phyloP scores from a whole-genome alignment of 208 protist genomes.

The Trypanosoma avium region DNA sequence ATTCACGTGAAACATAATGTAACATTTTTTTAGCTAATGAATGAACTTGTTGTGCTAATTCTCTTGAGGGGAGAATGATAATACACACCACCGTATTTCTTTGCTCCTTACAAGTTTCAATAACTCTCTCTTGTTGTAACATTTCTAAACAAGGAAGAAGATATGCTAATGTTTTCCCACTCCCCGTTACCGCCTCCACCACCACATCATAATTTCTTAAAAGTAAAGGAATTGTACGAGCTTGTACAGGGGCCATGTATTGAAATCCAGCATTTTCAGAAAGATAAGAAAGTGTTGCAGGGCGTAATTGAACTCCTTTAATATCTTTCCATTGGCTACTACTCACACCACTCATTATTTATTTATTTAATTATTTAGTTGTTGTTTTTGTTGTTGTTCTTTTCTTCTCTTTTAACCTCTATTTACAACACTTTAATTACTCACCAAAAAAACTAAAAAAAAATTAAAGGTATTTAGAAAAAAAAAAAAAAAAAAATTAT shows the following conservation, averaged over 20 bases:
- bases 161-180: constrained; percentile 95
- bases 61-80: constrained; percentile 91
- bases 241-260: constrained; percentile 93
- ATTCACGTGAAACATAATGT: constrained; percentile 55
- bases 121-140: constrained; percentile 58
- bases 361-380: too few species aligned
- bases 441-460: too few species aligned
- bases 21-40: constrained; percentile 74
- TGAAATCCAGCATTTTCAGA: constrained; percentile 67
- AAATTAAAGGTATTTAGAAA: too few species aligned
- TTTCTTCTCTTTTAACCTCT: too few species aligned
- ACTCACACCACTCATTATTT: constrained; percentile 30
- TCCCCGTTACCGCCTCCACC: constrained; percentile 93
- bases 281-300: constrained; percentile 65
- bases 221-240: constrained; percentile 87
- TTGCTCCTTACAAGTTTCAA: constrained; percentile 46
- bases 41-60: constrained; percentile 95
- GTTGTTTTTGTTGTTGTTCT: too few species aligned
- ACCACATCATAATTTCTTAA: constrained; percentile 91
- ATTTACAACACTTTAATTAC: too few species aligned
- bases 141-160: constrained; percentile 90
- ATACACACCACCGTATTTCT: constrained; percentile 83
- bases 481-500: too few species aligned
- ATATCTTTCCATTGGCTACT: constrained; percentile 73
- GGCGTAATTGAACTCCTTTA: constrained; percentile 70